Evolutionary conservation across 768 basidiomycete genomes (phyloP), one percentile per base, ranked within the genome.

Genomic region (Trametes villosa): DNA sequence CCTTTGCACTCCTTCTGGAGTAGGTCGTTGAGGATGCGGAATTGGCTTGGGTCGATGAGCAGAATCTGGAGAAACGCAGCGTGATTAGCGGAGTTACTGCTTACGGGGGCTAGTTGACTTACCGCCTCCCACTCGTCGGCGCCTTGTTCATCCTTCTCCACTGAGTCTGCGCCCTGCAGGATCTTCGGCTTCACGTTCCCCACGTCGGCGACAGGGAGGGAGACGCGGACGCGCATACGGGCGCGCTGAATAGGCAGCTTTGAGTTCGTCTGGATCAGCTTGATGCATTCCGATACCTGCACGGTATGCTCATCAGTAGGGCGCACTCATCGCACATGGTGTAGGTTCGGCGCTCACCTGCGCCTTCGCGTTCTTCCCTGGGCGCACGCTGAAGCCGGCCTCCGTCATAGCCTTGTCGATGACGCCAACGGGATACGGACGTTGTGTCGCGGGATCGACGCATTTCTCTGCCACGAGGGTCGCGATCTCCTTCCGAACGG

Each of bases 361-460:
- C 51, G 89, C 91, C 77, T 99, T 99, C 5, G 95, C 96, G 22
- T 84, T 89, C 79, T 98, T 98, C 64, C 88, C 87, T 45, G 82
- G 82, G 67, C 92, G 90, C 27, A 96, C 89, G 66, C 93, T 96
- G 75, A 91, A 96, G 1, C 96, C 96, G 9, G 92, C 89, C 71
- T 98, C 96, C 9, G 86, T 77, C 96, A 99, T 96, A 0, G 95
- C 95, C 75, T 97, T 98, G 71, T 99, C 97, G 64, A 99, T 93
- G 80, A 98, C 93, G 18, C 92, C 89, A 31, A 96, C 93, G 6
- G 94, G 89, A 72, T 98, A 95, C 6, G 96, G 94, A 11, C 86
- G 79, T 71, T 93, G 89, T 1, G 94, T 96, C 4, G 82, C 77
- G 1, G 97, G 97, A 69, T 98, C 96, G 24, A 98, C 96, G 60